Evolutionary conservation across 2,329 filamentous ascomycete genomes (phyloP).

Genomic region (Trichoderma harzianum): DNA sequence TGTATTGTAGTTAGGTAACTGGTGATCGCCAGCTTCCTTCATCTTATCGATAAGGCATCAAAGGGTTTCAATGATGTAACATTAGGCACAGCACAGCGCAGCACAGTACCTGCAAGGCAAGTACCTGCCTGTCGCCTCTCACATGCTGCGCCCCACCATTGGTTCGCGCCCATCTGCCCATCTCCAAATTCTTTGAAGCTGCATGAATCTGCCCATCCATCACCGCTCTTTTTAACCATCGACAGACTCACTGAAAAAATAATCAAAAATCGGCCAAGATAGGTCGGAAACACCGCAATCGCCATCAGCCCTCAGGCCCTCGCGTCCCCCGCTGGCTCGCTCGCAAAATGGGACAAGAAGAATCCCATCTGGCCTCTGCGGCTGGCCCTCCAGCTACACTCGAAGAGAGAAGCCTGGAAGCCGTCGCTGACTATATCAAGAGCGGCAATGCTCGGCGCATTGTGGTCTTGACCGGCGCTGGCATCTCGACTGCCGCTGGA

Average conservation of each 20-base stretch:
- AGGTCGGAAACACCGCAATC: constrained; percentile 38
- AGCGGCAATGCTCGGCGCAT: constrained; percentile 65
- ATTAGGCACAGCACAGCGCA: neutral
- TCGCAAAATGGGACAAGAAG: constrained; percentile 80
- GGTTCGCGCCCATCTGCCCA: neutral
- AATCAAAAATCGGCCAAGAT: constrained; percentile 30
- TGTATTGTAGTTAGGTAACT: neutral
- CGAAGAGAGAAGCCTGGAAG: constrained; percentile 64
- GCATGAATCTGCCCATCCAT: neutral
- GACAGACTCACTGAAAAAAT: neutral
- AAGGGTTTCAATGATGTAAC: constrained; percentile 15
- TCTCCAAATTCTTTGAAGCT: neutral
- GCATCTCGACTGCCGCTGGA: constrained; percentile 73
- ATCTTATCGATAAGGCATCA: constrained; percentile 20
- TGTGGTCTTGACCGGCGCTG: constrained; percentile 87
- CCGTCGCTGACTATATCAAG: constrained; percentile 77
- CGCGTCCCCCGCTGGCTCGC: constrained; percentile 32
- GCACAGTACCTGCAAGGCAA: neutral
- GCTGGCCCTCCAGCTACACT: constrained; percentile 63
- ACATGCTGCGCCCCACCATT: constrained; percentile 16
- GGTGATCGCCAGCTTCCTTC: neutral
- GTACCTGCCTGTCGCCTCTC: constrained; percentile 9
- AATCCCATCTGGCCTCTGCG: constrained; percentile 63
- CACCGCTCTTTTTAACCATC: neutral
- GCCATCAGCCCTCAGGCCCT: constrained; percentile 32